Percentiles rank a stretch among this genome's conserved stretches.
Evolutionary conservation across 2,329 filamentous ascomycete genomes (phyloP).

Genomic region (Lasiodiplodia sp.): DNA sequence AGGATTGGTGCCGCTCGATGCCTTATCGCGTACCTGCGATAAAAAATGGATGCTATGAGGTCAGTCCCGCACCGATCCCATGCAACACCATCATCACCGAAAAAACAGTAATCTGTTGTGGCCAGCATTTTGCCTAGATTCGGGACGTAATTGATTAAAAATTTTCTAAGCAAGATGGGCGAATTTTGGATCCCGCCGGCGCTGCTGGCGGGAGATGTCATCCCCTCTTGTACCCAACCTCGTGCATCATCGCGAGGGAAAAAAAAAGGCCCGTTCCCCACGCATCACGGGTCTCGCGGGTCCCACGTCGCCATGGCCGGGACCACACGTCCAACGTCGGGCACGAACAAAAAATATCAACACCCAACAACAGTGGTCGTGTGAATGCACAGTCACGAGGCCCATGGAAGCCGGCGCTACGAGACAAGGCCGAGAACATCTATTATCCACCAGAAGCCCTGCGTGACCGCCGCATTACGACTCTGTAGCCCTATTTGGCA

Average conservation of each 20-base stretch:
- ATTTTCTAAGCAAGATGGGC: not conserved
- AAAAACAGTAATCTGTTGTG: not conserved
- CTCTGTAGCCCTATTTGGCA: not conserved
- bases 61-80: constrained; percentile 5
- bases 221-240: not conserved
- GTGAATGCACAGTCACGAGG: not conserved
- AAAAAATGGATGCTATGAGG: constrained; percentile 19
- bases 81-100: not conserved
- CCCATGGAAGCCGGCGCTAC: not conserved
- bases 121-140: not conserved
- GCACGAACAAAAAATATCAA: not conserved
- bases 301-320: not conserved
- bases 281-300: not conserved
- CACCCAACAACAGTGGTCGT: not conserved
- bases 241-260: not conserved
- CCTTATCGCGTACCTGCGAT: constrained; percentile 16
- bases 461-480: not conserved
- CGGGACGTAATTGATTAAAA: not conserved
- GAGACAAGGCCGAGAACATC: not conserved
- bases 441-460: not conserved
- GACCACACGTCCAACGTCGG: not conserved
- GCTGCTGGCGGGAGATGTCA: not conserved
- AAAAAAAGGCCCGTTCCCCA: constrained; percentile 10
- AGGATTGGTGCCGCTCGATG: not conserved
- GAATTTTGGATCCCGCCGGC: not conserved